Conservation (phyloP, 139 green algal genomes). For the Chlorokybus atmophyticus region DNA sequence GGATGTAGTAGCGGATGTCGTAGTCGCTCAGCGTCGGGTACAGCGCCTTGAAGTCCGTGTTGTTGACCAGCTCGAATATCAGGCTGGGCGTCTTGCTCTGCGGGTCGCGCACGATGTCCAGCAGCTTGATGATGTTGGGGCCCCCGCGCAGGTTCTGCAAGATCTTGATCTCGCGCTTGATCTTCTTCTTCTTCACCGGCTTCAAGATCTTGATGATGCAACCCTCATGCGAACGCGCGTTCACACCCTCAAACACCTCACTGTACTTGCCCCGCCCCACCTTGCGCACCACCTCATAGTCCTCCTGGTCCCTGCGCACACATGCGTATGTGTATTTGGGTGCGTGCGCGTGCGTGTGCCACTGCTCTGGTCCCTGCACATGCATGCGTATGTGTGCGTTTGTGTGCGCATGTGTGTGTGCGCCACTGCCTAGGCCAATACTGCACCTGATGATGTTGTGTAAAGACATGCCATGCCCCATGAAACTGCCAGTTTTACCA, state of each 20-base stretch:
- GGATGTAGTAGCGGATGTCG: slow-evolving; percentile 97
- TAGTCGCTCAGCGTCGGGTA: slow-evolving; percentile 91
- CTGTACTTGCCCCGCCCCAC: slow-evolving; percentile 95
- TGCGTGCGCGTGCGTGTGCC: too few relatives aligned
- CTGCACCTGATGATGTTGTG: too few relatives aligned
- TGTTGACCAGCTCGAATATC: slow-evolving; percentile 96
- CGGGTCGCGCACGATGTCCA: slow-evolving; percentile 89
- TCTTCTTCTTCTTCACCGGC: slow-evolving; percentile 99
- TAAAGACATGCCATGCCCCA: too few relatives aligned
- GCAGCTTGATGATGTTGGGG: slow-evolving; percentile 92
- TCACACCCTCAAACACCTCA: slow-evolving; percentile 96
- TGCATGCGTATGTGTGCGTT: too few relatives aligned
- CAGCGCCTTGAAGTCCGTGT: slow-evolving; percentile 82
- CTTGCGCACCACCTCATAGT: slow-evolving; percentile 93
- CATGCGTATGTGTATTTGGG: background rate
- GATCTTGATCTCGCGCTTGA: slow-evolving; percentile 97
- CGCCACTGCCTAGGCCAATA: too few relatives aligned
- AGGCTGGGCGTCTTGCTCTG: slow-evolving; percentile 83
- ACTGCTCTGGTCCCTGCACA: too few relatives aligned
- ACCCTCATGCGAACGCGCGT: slow-evolving; percentile 47
- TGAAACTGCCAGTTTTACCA: too few relatives aligned
- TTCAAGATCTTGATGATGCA: slow-evolving; percentile 98
- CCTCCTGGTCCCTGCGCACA: slow-evolving; percentile 43
- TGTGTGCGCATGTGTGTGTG: too few relatives aligned
- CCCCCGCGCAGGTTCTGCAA: slow-evolving; percentile 88